Conservation (phyloP, 2,329 filamentous ascomycete genomes). For the Epicoccum nigrum region DNA sequence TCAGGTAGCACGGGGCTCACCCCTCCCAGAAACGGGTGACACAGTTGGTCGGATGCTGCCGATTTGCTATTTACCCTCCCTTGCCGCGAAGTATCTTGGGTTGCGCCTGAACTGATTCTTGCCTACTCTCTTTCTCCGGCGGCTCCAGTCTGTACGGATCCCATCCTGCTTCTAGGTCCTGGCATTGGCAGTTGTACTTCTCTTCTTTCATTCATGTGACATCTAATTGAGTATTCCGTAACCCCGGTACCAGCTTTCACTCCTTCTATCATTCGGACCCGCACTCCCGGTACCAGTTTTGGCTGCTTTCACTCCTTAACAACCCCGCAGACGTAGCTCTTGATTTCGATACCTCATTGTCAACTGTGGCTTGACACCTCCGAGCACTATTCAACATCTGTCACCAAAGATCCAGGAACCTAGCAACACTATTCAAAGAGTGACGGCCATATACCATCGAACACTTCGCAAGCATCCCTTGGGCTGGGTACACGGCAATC, state of each 20-base stretch:
- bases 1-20: constrained; percentile 36
- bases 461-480: not conserved
- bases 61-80: constrained; percentile 36
- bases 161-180: constrained; percentile 29
- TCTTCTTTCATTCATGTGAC: constrained; percentile 39
- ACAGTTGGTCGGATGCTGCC: constrained; percentile 30
- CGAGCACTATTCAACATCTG: not conserved
- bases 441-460: not conserved
- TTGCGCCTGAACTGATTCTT: constrained; percentile 36
- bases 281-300: constrained; percentile 16
- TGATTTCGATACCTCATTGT: constrained; percentile 17
- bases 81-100: constrained; percentile 33
- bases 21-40: constrained; percentile 28
- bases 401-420: not conserved
- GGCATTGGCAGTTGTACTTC: constrained; percentile 30
- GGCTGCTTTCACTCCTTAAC: constrained; percentile 21
- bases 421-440: not conserved
- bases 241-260: constrained; percentile 28
- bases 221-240: constrained; percentile 31
- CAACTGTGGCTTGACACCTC: constrained; percentile 13
- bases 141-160: constrained; percentile 26
- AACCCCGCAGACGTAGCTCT: constrained; percentile 24
- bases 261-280: constrained; percentile 30
- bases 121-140: constrained; percentile 28
- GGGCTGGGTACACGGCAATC: not conserved